These are phyloP conservation scores for Plasmopara muralis DNA, from an alignment of 352 stramenopile species.

Conservation along the genomic window DNA sequence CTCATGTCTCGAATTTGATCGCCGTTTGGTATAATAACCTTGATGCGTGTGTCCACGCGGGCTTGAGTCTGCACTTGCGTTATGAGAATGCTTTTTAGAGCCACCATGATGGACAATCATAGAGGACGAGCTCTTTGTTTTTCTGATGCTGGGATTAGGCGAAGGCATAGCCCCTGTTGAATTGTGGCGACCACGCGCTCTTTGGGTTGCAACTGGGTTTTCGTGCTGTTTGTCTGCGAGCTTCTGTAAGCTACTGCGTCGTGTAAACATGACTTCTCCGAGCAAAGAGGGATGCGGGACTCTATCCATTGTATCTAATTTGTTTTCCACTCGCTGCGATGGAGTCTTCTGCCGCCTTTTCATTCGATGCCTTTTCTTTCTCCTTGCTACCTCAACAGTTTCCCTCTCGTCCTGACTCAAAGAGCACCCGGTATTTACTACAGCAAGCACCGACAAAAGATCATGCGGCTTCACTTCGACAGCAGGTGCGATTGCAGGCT, in stretches of 20 bases:
- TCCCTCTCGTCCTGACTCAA: conserved; percentile 30
- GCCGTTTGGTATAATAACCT: conserved; percentile 9
- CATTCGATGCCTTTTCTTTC: conserved; percentile 22
- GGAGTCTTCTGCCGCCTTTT: conserved; percentile 23
- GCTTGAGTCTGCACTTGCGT: conserved; percentile 20
- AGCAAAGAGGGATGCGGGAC: conserved; percentile 33
- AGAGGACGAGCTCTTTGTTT: conserved; percentile 16
- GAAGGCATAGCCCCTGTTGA: conserved; percentile 1
- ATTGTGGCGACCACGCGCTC: conserved; percentile 2
- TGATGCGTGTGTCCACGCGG: conserved; percentile 14
- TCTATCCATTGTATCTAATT: conserved; percentile 9
- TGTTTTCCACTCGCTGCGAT: conserved; percentile 9
- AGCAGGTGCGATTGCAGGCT: conserved; percentile 5
- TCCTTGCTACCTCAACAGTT: conserved; percentile 10
- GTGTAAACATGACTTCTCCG: conserved; percentile 27
- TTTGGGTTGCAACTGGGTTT: conserved; percentile 12
- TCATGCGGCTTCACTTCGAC: conserved; percentile 8
- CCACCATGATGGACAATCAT: conserved; percentile 9
- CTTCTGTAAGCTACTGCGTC: conserved; percentile 52
- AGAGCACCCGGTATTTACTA: conserved; percentile 10
- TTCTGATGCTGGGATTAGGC: conserved; percentile 12
- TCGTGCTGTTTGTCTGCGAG: conserved; percentile 44
- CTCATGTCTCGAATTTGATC: conserved; percentile 15
- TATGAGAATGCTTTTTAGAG: conserved; percentile 12
- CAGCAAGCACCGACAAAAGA: conserved; percentile 6